These are phyloP conservation scores for Trametes cingulata DNA, from an alignment of 768 basidiomycete genomes.

Conservation along the genomic window DNA sequence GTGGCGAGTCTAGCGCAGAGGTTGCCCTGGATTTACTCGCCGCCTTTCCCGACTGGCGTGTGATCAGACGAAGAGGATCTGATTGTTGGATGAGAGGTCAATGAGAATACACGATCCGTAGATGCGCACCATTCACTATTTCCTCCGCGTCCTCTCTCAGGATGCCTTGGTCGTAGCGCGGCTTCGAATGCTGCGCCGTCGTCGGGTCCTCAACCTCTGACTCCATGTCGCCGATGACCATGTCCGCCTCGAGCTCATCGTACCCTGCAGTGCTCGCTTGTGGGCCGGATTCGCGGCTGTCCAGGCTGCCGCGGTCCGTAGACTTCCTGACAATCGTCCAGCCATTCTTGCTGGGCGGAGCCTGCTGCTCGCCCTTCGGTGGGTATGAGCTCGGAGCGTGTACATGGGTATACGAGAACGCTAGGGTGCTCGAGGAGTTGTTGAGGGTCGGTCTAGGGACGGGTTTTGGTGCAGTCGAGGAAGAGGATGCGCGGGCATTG, in stretches of 20 bases:
- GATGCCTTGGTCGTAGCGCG: slow-evolving; percentile 45
- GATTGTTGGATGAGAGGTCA: slow-evolving; percentile 31
- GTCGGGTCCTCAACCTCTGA: slow-evolving; percentile 44
- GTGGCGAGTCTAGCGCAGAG: not conserved
- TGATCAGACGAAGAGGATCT: slow-evolving; percentile 64
- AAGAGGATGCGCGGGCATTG: slow-evolving; percentile 28
- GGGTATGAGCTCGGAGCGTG: slow-evolving; percentile 77
- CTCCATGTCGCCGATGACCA: slow-evolving; percentile 78
- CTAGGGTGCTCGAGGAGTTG: slow-evolving; percentile 66
- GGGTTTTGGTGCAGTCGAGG: slow-evolving; percentile 50
- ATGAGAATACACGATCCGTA: slow-evolving; percentile 16
- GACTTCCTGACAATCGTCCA: slow-evolving; percentile 76
- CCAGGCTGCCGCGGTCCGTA: slow-evolving; percentile 31
- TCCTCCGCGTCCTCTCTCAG: slow-evolving; percentile 72
- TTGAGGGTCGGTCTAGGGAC: slow-evolving; percentile 50
- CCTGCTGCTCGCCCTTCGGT: slow-evolving; percentile 47
- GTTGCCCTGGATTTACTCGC: slow-evolving; percentile 5
- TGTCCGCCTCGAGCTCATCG: slow-evolving; percentile 71
- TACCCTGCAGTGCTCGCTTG: slow-evolving; percentile 41
- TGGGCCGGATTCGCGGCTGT: slow-evolving; percentile 26
- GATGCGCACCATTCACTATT: slow-evolving; percentile 68
- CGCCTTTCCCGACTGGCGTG: slow-evolving; percentile 35
- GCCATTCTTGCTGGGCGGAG: slow-evolving; percentile 50
- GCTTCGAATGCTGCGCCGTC: slow-evolving; percentile 35
- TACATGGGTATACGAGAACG: slow-evolving; percentile 82